Base-by-base conservation (phyloP, 257 asterid genomes). In the Nicotiana knightiana region DNA sequence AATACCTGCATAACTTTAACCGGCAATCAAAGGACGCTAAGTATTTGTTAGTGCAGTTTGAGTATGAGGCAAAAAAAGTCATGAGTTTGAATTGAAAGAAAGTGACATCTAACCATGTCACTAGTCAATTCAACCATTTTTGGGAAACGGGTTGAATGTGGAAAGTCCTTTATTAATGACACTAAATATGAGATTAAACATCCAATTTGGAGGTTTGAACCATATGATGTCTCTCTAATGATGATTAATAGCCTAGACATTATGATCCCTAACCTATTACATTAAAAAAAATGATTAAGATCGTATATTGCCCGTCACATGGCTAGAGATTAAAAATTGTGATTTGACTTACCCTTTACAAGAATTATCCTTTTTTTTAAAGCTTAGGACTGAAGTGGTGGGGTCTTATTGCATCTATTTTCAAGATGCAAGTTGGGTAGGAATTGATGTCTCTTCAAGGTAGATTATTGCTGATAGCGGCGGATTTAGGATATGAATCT, bases 381-480 rank as follows among this genome's bases (percentile, higher is more conserved):
- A 67, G 67, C 75, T 35, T 53, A 55, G 73, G 65, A 81, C 37
- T 54, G 57, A 66, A 88, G 91, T 89, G 96, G 96, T 88, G 86
- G 96, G 93, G 91, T 65, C 76, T 79, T 80, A 65, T 82, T 79
- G 62, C 53, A 66, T 81, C 51, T 81, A n/a, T 54, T 70, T 84
- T 76, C 77, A 78, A 87, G 77, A 76, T 78, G 89, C 91, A 89
- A 91, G 88, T 91, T 90, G 90, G 84, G 87, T 62, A 81, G 51
- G 80, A 82, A 86, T 85, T 80, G 76, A 85, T 85, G 70, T 81
- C 85, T 84, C 67, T 85, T 48, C 9, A 80, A 73, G 58, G 73
- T 82, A 73, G 82, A 80, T 82, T 79, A 77, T 84, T 39, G 82
- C 8, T 43, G 10, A 7, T 0, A 0, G 0, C 2, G 1, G 15